Evolutionary conservation across 768 basidiomycete genomes (phyloP).

Genomic region (Vararia minispora): DNA sequence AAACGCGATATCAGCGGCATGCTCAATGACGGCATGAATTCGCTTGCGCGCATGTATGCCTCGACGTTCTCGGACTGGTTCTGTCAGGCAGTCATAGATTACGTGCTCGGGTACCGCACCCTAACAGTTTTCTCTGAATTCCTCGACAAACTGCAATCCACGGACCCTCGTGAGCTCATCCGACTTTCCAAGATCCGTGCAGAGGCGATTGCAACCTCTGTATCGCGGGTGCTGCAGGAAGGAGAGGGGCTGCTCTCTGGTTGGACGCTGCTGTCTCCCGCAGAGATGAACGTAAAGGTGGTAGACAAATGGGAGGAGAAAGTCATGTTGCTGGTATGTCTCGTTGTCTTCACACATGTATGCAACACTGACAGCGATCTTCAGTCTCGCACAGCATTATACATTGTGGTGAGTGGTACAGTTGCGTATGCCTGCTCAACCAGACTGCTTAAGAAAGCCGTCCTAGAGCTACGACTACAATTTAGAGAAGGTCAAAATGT

Average conservation of each 20-base stretch:
- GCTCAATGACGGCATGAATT: constrained; percentile 94
- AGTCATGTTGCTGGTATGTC: constrained; percentile 71
- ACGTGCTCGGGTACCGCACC: constrained; percentile 80
- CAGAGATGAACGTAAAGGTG: constrained; percentile 57
- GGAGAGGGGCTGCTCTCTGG: constrained; percentile 60
- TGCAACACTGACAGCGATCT: not conserved
- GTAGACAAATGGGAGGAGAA: constrained; percentile 91
- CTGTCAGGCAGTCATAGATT: constrained; percentile 91
- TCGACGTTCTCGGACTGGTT: constrained; percentile 95
- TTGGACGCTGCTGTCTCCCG: constrained; percentile 89
- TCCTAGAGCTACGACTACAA: constrained; percentile 84
- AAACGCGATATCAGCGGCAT: constrained; percentile 87
- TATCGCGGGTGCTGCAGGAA: constrained; percentile 35
- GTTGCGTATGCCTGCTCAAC: not conserved
- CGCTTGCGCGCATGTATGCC: constrained; percentile 81
- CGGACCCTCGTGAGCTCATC: constrained; percentile 87
- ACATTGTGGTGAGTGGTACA: constrained; percentile 56
- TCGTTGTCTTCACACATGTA: constrained; percentile 11
- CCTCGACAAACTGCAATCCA: constrained; percentile 73
- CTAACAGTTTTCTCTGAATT: constrained; percentile 90
- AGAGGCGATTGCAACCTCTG: constrained; percentile 86
- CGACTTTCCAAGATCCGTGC: constrained; percentile 81
- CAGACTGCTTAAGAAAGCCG: constrained; percentile 6
- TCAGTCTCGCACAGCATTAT: constrained; percentile 42
- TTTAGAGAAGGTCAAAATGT: constrained; percentile 83